Base-by-base conservation (phyloP, 2,329 filamentous ascomycete genomes). In the Botryosphaeria dothidea region DNA sequence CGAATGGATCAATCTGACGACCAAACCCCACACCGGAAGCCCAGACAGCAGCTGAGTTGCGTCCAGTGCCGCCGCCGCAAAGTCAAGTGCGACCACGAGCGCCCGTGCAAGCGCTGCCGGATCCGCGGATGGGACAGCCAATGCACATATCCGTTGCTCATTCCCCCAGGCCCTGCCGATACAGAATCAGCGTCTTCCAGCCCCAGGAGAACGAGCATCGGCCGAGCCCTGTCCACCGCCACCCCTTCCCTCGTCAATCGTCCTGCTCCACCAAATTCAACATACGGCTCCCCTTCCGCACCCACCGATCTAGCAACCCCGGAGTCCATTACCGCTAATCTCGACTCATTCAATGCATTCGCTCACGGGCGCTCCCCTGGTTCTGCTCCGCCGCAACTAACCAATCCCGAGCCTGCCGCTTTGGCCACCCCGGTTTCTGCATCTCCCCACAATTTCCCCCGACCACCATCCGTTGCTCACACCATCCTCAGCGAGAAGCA, bases 1-100 rank as follows among this genome's bases (percentile, higher is more conserved):
- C n/a, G 25, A 31, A 60, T 60, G 56, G 23, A 60, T 17, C 38
- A 34, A 9, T 3, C 25, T 25, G 56, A 60, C 15, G 38, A 46
- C 9, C n/a, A 6, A 9, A 23, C 61, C 8, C 48, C 36, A 17
- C 48, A 23, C 17, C 61, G 48, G 15, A 51, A 48, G 29, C 48
- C 38, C 5, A 41, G 61, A 31, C 61, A 43, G 25, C 61, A 56
- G 36, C 38, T 63, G 25, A 63, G 61, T 23, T 63, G 61, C 11
- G 61, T 63, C n/a, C 62, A 64, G 43, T 58, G 62, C 43, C 51
- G 62, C n/a, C 62, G 45, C 38, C 52, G 62, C 38, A 65, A 65
- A 25, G 54, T 65, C 52, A 57, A 58, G 7, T 65, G 62, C 34
- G 62, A 65, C 45, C 62, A 57, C 36, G 52, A 49, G 41, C 62